Conservation (phyloP, 176 grass and related monocot genomes). For the Dactylis glomerata region DNA sequence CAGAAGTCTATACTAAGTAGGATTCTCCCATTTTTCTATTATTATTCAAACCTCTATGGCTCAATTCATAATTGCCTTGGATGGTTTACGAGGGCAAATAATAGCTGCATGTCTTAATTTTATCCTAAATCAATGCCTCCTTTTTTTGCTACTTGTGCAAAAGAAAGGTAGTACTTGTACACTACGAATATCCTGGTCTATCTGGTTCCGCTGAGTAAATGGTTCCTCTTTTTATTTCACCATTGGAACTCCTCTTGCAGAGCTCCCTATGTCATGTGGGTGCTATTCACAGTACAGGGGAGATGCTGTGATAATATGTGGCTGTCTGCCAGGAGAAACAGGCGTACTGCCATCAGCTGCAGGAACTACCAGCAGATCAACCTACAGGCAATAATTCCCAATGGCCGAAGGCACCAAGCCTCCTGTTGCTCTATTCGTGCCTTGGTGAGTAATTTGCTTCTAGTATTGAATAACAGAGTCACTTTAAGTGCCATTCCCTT, state of each 20-base stretch:
- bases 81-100: background rate
- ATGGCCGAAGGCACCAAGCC: conserved; percentile 13
- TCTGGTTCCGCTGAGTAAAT: conserved; percentile 15
- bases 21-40: background rate
- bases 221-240: conserved; percentile 11
- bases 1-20: conserved; percentile 9
- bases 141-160: conserved; percentile 13
- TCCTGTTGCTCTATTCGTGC: conserved; percentile 30
- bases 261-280: background rate
- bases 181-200: background rate
- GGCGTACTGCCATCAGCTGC: conserved; percentile 15
- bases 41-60: conserved; percentile 5
- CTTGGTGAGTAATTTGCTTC: conserved; percentile 20
- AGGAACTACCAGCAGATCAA: conserved; percentile 35
- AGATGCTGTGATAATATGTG: conserved; percentile 32
- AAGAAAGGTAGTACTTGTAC: background rate
- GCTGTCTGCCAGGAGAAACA: conserved; percentile 30
- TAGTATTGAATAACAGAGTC: background rate
- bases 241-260: conserved; percentile 9
- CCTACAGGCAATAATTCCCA: conserved; percentile 37
- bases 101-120: background rate
- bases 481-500: background rate
- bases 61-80: background rate
- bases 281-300: conserved; percentile 17
- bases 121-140: background rate